phyloP scores from a whole-genome alignment of 305 asterid species.

The Fraxinus xanthoxyloides region DNA sequence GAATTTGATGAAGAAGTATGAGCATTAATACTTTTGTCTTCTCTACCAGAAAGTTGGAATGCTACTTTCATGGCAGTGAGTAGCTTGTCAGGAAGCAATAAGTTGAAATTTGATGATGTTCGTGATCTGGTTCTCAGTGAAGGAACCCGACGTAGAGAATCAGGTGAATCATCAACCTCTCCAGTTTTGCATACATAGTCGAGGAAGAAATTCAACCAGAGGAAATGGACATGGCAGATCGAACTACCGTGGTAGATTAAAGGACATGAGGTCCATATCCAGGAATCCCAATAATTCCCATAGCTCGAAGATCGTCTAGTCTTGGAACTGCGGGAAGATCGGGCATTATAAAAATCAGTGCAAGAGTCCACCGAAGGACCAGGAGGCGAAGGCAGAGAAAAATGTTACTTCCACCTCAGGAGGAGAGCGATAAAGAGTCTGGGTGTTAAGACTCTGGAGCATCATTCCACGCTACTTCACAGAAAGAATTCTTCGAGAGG shows the following conservation, averaged over 20 bases:
- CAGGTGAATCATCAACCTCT: not conserved
- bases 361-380: not conserved
- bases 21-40: slow-evolving; percentile 11
- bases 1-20: slow-evolving; percentile 15
- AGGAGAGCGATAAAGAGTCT: slow-evolving; percentile 3
- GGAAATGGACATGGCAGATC: not conserved
- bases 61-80: not conserved
- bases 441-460: slow-evolving; percentile 10
- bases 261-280: not conserved
- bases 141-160: not conserved
- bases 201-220: not conserved
- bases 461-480: slow-evolving; percentile 8
- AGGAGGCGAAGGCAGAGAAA: not conserved
- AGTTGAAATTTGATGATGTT: slow-evolving; percentile 8
- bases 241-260: not conserved
- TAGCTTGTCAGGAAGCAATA: not conserved
- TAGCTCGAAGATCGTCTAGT: not conserved
- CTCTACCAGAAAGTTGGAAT: slow-evolving; percentile 5
- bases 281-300: not conserved
- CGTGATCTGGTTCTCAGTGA: not conserved
- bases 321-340: not conserved
- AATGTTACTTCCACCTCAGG: not conserved
- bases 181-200: not conserved
- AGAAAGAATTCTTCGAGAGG: not conserved
- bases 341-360: not conserved